Conservation (phyloP, 148 eudicot species). For the Gaultheria prostrata region DNA sequence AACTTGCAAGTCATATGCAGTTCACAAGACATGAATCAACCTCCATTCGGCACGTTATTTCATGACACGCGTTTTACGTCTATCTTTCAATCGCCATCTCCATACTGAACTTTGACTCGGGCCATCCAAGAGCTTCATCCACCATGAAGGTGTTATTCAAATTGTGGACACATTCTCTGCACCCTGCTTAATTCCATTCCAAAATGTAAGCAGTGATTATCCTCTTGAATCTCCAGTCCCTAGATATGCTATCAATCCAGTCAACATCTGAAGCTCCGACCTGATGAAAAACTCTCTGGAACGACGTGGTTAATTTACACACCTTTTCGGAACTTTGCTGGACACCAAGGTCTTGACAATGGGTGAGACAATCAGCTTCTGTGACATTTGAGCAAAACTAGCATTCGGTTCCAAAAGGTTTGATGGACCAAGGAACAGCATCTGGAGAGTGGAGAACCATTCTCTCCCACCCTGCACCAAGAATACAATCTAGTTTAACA, state of each 20-base stretch:
- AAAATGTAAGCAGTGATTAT: conserved; percentile 83
- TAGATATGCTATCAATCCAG: conserved; percentile 77
- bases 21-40: conserved; percentile 58
- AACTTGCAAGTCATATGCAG: conserved; percentile 44
- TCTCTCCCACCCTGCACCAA: conserved; percentile 92
- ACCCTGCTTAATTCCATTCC: conserved; percentile 35
- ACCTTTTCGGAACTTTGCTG: conserved; percentile 99
- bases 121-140: conserved; percentile 57
- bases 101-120: conserved; percentile 50
- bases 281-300: conserved; percentile 6
- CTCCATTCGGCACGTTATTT: neutral
- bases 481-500: neutral
- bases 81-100: conserved; percentile 38
- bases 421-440: conserved; percentile 93
- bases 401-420: conserved; percentile 92
- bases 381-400: conserved; percentile 90
- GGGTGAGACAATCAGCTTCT: conserved; percentile 94
- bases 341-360: conserved; percentile 94
- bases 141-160: conserved; percentile 45
- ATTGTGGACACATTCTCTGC: conserved; percentile 56
- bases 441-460: conserved; percentile 99
- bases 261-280: neutral
- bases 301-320: conserved; percentile 17
- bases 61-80: conserved; percentile 25
- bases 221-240: conserved; percentile 93